Conservation (phyloP, 1,139 yeast genomes). For the Suhomyces choctaworum region DNA sequence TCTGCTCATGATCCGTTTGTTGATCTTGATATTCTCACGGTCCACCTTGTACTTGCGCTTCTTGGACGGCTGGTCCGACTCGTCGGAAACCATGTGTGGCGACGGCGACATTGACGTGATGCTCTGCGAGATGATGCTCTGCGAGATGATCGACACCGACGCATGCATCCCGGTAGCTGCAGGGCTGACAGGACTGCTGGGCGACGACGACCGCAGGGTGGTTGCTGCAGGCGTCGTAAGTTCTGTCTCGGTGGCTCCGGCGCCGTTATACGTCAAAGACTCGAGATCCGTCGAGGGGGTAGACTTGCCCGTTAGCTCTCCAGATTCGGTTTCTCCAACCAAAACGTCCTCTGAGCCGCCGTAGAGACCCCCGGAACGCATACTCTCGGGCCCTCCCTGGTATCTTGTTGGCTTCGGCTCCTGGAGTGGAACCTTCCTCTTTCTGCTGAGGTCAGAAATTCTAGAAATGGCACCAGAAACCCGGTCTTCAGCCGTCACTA, state of each 20-base stretch:
- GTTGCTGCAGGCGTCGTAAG: slow-evolving; percentile 7
- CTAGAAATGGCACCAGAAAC: too few relatives aligned
- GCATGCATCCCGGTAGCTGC: slow-evolving; percentile 3
- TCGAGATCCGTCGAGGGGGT: slow-evolving; percentile 6
- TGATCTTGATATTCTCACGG: slow-evolving; percentile 19
- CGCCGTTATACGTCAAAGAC: slow-evolving; percentile 4
- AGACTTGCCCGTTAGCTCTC: slow-evolving; percentile 1
- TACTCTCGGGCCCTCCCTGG: neutral
- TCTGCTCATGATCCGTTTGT: slow-evolving; percentile 21
- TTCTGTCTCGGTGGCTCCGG: slow-evolving; percentile 6
- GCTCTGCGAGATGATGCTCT: slow-evolving; percentile 14
- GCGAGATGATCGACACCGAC: slow-evolving; percentile 14
- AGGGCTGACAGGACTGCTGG: slow-evolving; percentile 5
- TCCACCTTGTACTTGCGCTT: slow-evolving; percentile 17
- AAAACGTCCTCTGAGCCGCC: neutral
- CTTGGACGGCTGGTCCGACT: slow-evolving; percentile 11
- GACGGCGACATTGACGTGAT: slow-evolving; percentile 11
- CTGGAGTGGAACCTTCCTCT: neutral
- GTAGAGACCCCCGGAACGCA: neutral
- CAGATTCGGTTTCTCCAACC: neutral
- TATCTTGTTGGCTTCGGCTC: neutral
- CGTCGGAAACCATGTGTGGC: slow-evolving; percentile 8
- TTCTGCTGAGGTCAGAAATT: neutral
- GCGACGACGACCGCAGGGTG: slow-evolving; percentile 2
- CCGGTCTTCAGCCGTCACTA: neutral